Base-by-base conservation (phyloP, 1,284 basidiomycete species). In the Cutaneotrichosporon sp. region DNA sequence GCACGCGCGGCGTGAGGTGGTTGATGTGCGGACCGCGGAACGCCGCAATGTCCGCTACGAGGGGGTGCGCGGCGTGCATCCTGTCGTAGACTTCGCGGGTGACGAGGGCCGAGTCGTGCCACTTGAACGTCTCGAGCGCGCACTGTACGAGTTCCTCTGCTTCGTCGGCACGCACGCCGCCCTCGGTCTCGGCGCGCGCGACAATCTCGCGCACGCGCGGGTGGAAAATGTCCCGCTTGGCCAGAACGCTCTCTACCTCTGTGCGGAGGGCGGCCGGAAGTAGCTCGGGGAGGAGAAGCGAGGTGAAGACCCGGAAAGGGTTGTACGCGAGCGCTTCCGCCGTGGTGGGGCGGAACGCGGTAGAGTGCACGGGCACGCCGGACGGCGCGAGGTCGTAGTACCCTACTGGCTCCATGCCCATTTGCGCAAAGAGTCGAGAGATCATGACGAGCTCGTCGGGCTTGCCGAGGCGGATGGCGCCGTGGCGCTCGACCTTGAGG, bases 1-100 rank as follows among this genome's bases (percentile, higher is more conserved):
- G 55, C 21, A 76, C 74, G 14, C 76, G 55, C 14, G 76, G 76
- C 8, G 76, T 77, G n/a, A 77, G 63, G 57, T 77, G 76, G 54
- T 77, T 77, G 64, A 77, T 76, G 55, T 77, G 76, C 12, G 75
- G 75, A 17, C 75, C 74, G 34, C 64, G 60, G 64, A 77, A 77
- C 14, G 67, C 69, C 12, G 65, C 72, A 41, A 77, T 74, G 55
- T 77, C 76, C 9, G 76, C 76, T 4, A 76, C 66, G 5, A 77
- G 59, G 1, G 74, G 66, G 50, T 75, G 73, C 4, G 63, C 64
- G 3, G 35, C 51, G n/a, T 66, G 64, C 49, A 77, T 64, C 47
- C 61, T 51, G 9, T 62, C 54, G 55, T 77, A 77, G 33, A 63
- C 59, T 8, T 58, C 59, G 34, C 64, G 55, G 15, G 62, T 54